Evolutionary conservation across 2,329 filamentous ascomycete genomes (phyloP).

Genomic region (Arthroderma sp.): DNA sequence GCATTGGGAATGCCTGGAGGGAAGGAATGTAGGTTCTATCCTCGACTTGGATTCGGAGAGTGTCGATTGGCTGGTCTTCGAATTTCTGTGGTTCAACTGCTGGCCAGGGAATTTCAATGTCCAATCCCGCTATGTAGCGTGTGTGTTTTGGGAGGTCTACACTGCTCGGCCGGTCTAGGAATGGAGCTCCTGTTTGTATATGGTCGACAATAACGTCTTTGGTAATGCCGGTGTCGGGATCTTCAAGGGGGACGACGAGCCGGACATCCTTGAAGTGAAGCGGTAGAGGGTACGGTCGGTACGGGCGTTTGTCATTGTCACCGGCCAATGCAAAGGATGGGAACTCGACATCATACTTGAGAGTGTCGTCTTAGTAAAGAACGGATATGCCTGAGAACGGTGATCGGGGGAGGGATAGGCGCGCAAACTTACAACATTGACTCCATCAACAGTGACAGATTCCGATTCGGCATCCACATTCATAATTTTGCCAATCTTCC

Average conservation of each 20-base stretch:
- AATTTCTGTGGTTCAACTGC: constrained; percentile 37
- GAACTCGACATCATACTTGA: constrained; percentile 30
- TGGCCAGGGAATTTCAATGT: constrained; percentile 67
- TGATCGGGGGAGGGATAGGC: background rate
- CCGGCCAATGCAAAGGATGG: constrained; percentile 23
- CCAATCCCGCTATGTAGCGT: constrained; percentile 53
- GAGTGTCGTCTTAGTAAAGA: background rate
- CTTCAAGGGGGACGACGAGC: constrained; percentile 63
- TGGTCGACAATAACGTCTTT: constrained; percentile 68
- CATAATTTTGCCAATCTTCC: constrained; percentile 64
- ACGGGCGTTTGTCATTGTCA: constrained; percentile 27
- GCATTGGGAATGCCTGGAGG: constrained; percentile 65
- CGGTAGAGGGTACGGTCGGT: constrained; percentile 39
- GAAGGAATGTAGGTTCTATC: constrained; percentile 64
- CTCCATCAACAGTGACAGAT: constrained; percentile 46
- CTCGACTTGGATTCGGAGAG: constrained; percentile 62
- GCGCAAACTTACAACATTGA: constrained; percentile 48
- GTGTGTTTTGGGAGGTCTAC: constrained; percentile 29
- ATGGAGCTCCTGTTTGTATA: constrained; percentile 42
- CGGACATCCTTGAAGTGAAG: constrained; percentile 61
- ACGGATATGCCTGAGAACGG: background rate
- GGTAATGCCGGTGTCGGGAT: constrained; percentile 49
- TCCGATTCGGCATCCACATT: constrained; percentile 43
- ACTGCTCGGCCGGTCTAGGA: constrained; percentile 38
- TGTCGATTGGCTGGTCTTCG: constrained; percentile 53